A percentile compares a stretch with the other conserved stretches of the same genome.
Evolutionary conservation across 2,329 filamentous ascomycete species (phyloP).

Genomic region (Pseudogymnoascus sp.): DNA sequence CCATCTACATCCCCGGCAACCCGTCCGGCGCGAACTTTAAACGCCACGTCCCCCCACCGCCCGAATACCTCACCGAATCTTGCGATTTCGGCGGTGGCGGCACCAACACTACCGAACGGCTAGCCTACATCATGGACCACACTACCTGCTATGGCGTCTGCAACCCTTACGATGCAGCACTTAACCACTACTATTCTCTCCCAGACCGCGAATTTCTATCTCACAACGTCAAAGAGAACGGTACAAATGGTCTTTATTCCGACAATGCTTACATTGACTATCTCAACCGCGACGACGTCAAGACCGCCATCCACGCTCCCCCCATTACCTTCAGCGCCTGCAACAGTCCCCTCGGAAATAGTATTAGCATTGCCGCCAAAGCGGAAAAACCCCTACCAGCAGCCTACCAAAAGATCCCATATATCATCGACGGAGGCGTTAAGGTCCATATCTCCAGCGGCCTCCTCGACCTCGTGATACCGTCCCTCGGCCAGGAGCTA

Average conservation of each 20-base stretch:
- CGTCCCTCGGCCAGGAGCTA: conserved; percentile 42
- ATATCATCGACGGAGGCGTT: conserved; percentile 48
- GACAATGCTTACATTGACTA: conserved; percentile 42
- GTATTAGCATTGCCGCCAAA: conserved; percentile 33
- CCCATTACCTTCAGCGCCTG: conserved; percentile 31
- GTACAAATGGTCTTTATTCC: conserved; percentile 30
- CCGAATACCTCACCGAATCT: background rate
- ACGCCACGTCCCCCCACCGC: background rate
- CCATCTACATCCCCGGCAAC: conserved; percentile 10
- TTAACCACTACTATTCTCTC: background rate
- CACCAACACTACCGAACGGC: background rate
- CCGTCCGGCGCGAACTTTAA: background rate
- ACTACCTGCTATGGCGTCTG: conserved; percentile 9
- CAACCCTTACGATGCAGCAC: background rate
- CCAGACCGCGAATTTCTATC: conserved; percentile 39
- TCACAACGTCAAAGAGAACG: conserved; percentile 42
- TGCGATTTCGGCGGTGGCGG: conserved; percentile 10
- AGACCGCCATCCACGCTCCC: conserved; percentile 53
- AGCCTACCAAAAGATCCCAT: conserved; percentile 39
- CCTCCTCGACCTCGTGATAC: conserved; percentile 48
- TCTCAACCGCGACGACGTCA: conserved; percentile 53
- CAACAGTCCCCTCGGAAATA: conserved; percentile 38
- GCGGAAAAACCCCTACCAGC: conserved; percentile 36
- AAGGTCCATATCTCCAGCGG: conserved; percentile 53
- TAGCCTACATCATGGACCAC: conserved; percentile 5